Evolutionary conservation across 2,329 filamentous ascomycete species (phyloP).

Genomic region (Thelonectria blattea): DNA sequence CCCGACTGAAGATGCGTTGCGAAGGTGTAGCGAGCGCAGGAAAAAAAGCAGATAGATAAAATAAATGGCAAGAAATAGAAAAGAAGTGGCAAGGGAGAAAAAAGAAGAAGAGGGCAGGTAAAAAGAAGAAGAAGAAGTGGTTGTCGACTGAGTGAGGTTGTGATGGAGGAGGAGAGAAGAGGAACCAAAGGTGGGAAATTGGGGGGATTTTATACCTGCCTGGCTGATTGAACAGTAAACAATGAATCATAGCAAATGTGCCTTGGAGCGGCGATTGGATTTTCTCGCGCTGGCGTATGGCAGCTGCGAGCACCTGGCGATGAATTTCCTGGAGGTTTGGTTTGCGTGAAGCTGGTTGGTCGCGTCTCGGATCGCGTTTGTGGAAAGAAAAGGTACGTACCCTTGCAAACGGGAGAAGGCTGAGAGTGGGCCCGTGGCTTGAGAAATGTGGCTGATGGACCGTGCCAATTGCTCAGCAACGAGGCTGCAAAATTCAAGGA

Average conservation of each 20-base stretch:
- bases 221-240: not conserved
- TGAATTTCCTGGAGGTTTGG: not conserved
- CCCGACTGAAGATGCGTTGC: not conserved
- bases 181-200: no score
- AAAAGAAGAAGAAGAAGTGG: not conserved
- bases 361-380: constrained; percentile 4
- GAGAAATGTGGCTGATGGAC: not conserved
- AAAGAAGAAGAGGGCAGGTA: not conserved
- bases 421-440: constrained; percentile 26
- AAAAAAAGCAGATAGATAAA: not conserved
- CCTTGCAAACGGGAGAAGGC: constrained; percentile 32
- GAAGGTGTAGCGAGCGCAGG: no score
- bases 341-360: constrained; percentile 14
- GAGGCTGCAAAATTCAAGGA: constrained; percentile 40
- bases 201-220: no score
- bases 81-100: not conserved
- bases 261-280: not conserved
- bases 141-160: no score
- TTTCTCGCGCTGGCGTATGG: not conserved
- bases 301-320: not conserved
- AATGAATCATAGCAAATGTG: not conserved
- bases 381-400: not conserved
- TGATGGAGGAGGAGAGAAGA: not conserved
- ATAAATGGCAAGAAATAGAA: not conserved
- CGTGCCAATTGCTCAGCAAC: constrained; percentile 6